Base-by-base conservation (phyloP, 2,329 filamentous ascomycete species). In the Phialocephala sp. region DNA sequence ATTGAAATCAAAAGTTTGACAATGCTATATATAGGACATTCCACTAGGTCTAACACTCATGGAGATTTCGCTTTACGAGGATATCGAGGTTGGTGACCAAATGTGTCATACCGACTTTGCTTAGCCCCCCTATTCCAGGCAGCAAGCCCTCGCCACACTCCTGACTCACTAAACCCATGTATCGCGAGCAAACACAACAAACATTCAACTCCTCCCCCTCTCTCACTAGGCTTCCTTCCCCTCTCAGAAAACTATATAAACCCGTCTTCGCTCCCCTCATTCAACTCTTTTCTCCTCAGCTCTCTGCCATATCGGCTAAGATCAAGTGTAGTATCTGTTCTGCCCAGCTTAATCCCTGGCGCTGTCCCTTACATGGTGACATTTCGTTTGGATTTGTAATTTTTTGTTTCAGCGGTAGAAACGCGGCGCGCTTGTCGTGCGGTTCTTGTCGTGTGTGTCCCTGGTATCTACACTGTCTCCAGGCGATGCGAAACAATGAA, bases 381-480 rank as follows among this genome's bases (percentile, higher is more conserved):
- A 20, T 37, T 39, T 41, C 52, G 47, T n/a, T 50, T 50, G 63
- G 61, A 58, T 65, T 67, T 54, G 24, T 20, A 58, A 68, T 93
- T 91, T 89, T 91, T 91, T 82, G 62, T 72, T 67, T 72, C 84
- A 72, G 78, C 76, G 76, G 73, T 76, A 79, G 75, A 69, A 70
- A 84, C 86, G 84, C 88, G 12, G 24, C 90, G 87, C 84, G 88
- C 89, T 91, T 90, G 89, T 83, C 89, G 83, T 82, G 77, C 73
- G 76, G 76, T 76, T 78, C 85, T 47, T 50, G n/a, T n/a, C 35
- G 11, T 90, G 85, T 79, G 89, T 91, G 88, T 91, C 88, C 86
- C 84, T 83, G 84, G 87, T 87, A 85, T 89, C 27, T 84, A 88
- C 89, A 91, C 89, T 91, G 85, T 81, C 83, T 85, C 87, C 83